These are phyloP conservation scores for Lomentospora prolificans DNA, from an alignment of 2,329 filamentous ascomycete species.

Conservation along the genomic window DNA sequence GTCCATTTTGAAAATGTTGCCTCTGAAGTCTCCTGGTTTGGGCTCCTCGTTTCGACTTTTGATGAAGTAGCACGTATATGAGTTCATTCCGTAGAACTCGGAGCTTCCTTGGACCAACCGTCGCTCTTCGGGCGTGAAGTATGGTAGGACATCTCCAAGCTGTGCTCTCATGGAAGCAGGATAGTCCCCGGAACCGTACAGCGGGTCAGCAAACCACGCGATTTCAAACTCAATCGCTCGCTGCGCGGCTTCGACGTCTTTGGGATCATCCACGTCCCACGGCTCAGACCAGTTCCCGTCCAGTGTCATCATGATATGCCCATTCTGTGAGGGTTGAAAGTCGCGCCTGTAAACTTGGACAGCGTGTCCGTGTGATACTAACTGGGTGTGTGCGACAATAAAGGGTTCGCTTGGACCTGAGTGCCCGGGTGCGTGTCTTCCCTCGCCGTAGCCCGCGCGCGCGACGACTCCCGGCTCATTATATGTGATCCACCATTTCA, in stretches of 20 bases:
- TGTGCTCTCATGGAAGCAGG: conserved; percentile 27
- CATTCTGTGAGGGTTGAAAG: conserved; percentile 25
- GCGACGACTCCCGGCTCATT: conserved; percentile 24
- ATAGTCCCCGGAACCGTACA: conserved; percentile 25
- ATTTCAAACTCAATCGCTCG: conserved; percentile 31
- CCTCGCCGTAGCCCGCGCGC: conserved; percentile 23
- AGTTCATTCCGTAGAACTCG: conserved; percentile 32
- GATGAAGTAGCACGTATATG: conserved; percentile 29
- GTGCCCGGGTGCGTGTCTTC: conserved; percentile 22
- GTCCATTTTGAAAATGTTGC: conserved; percentile 26
- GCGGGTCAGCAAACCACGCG: conserved; percentile 29
- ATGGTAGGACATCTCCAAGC: conserved; percentile 12
- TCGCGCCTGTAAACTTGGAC: conserved; percentile 28
- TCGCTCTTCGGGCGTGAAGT: conserved; percentile 28
- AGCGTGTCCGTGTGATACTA: conserved; percentile 27
- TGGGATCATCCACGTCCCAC: conserved; percentile 24
- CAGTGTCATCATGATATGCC: conserved; percentile 29
- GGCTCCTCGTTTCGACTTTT: conserved; percentile 23
- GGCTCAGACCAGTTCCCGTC: conserved; percentile 32
- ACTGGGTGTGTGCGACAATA: conserved; percentile 27
- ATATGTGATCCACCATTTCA: conserved; percentile 48
- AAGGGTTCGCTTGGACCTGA: conserved; percentile 25
- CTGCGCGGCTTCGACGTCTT: conserved; percentile 26
- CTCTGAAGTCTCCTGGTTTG: conserved; percentile 28
- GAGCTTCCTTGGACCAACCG: conserved; percentile 26